These are phyloP conservation scores for Brassica incana DNA, from an alignment of 345 rosid species.

Conservation along the genomic window DNA sequence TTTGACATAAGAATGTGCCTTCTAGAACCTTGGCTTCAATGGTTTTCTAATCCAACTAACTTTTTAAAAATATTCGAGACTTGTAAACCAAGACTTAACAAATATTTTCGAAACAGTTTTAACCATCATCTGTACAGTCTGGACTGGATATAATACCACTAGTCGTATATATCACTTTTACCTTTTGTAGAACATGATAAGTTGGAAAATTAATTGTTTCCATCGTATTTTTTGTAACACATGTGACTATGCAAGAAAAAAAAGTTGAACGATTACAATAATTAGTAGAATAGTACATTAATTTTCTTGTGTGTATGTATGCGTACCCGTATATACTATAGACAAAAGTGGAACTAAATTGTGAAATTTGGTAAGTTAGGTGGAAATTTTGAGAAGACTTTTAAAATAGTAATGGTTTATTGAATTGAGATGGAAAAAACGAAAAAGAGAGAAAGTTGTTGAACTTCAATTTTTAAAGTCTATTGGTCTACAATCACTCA, in stretches of 20 bases:
- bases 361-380: slow-evolving; percentile 43
- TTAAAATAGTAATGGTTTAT: not conserved
- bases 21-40: slow-evolving; percentile 33
- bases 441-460: slow-evolving; percentile 36
- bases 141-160: not conserved
- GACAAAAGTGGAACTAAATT: slow-evolving; percentile 3
- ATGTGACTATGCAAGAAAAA: slow-evolving; percentile 7
- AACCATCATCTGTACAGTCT: not conserved
- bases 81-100: slow-evolving; percentile 30
- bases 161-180: not conserved
- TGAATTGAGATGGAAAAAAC: slow-evolving; percentile 1
- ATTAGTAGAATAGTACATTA: not conserved
- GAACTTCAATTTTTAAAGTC: slow-evolving; percentile 26
- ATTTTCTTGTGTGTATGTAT: not conserved
- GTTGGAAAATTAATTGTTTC: not conserved
- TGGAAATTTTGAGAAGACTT: slow-evolving; percentile 14
- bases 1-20: slow-evolving; percentile 15
- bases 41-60: slow-evolving; percentile 31
- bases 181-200: not conserved
- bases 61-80: slow-evolving; percentile 1
- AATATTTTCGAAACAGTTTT: not conserved
- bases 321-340: not conserved
- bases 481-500: slow-evolving; percentile 34
- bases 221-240: not conserved
- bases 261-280: not conserved